Percentiles rank a stretch among this genome's conserved stretches.
Evolutionary conservation across 768 basidiomycete genomes (phyloP).

Genomic region (Termitomyces sp.): DNA sequence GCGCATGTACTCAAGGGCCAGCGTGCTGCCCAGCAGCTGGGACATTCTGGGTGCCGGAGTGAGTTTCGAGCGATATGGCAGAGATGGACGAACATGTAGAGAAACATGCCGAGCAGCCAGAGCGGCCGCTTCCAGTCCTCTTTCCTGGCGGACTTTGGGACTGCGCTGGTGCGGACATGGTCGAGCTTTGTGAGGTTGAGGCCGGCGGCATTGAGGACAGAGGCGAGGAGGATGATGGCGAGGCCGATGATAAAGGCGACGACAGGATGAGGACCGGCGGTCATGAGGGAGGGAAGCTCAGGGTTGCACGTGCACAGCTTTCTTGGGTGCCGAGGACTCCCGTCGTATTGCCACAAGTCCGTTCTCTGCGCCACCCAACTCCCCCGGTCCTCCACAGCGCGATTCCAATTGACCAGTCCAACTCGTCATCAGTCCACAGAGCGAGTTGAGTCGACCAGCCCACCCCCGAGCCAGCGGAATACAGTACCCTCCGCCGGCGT

Average conservation of each 20-base stretch:
- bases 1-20: constrained; percentile 85
- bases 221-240: constrained; percentile 76
- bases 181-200: constrained; percentile 93
- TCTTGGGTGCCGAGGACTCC: no score
- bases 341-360: no score
- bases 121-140: constrained; percentile 80
- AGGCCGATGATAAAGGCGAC: constrained; percentile 82
- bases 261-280: constrained; percentile 9
- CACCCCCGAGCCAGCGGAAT: no score
- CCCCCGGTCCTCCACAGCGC: no score
- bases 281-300: constrained; percentile 6
- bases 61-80: background rate
- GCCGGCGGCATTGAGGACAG: constrained; percentile 88
- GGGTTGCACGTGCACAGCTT: background rate
- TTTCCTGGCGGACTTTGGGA: constrained; percentile 72
- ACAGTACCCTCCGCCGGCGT: constrained; percentile 14
- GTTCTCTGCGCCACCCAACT: no score
- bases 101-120: constrained; percentile 87
- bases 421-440: background rate
- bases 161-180: constrained; percentile 70
- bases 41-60: constrained; percentile 46
- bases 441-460: background rate
- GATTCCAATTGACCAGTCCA: no score
- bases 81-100: constrained; percentile 72
- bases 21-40: constrained; percentile 82